phyloP scores from a whole-genome alignment of 176 grass and related monocot species.

The Musa acuminata region DNA sequence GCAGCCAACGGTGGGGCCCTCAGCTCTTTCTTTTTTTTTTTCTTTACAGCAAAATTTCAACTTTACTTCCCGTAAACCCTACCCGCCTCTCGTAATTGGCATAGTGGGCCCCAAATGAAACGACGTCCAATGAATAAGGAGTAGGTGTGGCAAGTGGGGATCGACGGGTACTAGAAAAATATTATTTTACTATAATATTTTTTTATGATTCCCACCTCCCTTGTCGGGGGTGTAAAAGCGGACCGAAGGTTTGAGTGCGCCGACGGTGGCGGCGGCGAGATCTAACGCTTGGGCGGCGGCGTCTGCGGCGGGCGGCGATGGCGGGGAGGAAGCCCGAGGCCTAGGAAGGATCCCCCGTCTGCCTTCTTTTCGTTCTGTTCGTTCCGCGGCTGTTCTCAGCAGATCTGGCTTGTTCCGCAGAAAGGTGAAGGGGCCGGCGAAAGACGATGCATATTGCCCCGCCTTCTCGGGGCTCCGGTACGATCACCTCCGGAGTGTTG shows the following conservation, averaged over 20 bases:
- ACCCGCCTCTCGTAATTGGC: too few species aligned
- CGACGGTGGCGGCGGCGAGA: neutral
- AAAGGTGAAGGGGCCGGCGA: neutral
- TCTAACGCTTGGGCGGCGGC: neutral
- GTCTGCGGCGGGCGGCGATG: neutral
- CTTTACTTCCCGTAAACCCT: too few species aligned
- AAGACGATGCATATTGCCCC: conserved; percentile 61
- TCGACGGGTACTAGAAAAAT: too few species aligned
- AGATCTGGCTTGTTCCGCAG: neutral
- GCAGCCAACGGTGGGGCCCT: too few species aligned
- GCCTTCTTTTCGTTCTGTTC: neutral
- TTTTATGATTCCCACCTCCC: neutral
- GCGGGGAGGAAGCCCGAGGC: neutral
- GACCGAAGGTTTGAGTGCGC: neutral
- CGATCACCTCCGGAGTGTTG: conserved; percentile 10
- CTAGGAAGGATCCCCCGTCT: neutral
- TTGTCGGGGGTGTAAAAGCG: conserved; percentile 4
- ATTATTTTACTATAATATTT: too few species aligned
- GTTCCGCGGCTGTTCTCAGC: neutral
- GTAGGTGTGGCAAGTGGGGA: too few species aligned
- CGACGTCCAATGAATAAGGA: too few species aligned
- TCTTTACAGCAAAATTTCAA: too few species aligned
- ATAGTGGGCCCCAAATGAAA: too few species aligned
- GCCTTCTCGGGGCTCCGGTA: conserved; percentile 32
- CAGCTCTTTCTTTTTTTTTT: too few species aligned